These are phyloP conservation scores for Solanum medicagineum DNA, from an alignment of 257 asterid genomes.

Conservation along the genomic window DNA sequence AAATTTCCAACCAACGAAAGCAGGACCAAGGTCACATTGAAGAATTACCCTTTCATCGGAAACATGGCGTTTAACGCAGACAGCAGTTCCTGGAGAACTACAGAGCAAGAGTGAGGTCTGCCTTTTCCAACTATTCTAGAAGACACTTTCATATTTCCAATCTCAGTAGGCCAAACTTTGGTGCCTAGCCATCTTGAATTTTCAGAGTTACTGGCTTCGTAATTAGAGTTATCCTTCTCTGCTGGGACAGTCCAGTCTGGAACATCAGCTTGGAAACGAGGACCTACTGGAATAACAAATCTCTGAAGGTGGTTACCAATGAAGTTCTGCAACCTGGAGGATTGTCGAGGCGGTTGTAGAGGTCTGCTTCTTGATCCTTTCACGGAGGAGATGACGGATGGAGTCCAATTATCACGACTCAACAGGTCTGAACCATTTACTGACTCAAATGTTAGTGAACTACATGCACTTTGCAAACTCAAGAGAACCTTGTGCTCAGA, in stretches of 20 bases:
- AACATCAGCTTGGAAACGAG: slow-evolving; percentile 66
- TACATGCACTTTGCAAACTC: slow-evolving; percentile 33
- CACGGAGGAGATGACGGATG: slow-evolving; percentile 1
- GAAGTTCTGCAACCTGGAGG: slow-evolving; percentile 25
- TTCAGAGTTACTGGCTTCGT: slow-evolving; percentile 14
- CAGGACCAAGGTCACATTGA: slow-evolving; percentile 43
- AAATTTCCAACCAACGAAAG: slow-evolving; percentile 59
- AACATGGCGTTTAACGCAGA: slow-evolving; percentile 39
- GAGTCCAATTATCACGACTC: slow-evolving; percentile 23
- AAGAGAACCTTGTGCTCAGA: slow-evolving; percentile 13
- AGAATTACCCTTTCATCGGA: slow-evolving; percentile 33
- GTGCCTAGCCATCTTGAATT: slow-evolving; percentile 58
- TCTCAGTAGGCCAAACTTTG: slow-evolving; percentile 44
- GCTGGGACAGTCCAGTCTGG: slow-evolving; percentile 44
- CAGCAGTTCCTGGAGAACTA: slow-evolving; percentile 21
- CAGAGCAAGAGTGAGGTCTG: slow-evolving; percentile 43
- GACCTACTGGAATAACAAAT: slow-evolving; percentile 58
- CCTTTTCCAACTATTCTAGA: slow-evolving; percentile 46
- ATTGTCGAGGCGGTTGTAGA: slow-evolving; percentile 23
- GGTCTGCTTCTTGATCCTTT: slow-evolving; percentile 14
- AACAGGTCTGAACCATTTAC: slow-evolving; percentile 28
- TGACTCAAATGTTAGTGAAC: slow-evolving; percentile 43
- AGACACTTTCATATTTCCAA: neutral
- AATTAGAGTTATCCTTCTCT: neutral
- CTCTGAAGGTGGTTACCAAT: slow-evolving; percentile 30